Evolutionary conservation across 768 basidiomycete species (phyloP).

Genomic region (Russula vinacea): DNA sequence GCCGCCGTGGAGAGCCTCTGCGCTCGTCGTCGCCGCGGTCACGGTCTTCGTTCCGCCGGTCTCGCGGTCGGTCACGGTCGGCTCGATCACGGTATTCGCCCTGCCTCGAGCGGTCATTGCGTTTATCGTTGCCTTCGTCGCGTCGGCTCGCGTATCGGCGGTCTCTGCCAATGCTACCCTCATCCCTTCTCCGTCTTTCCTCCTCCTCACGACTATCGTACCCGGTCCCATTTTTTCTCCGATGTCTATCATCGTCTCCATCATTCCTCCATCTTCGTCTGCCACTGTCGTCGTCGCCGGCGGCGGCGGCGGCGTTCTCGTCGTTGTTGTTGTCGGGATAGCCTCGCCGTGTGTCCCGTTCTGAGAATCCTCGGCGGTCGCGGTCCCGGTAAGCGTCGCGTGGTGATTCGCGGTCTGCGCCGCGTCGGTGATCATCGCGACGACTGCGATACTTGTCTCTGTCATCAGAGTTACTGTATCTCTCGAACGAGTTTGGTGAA

Average conservation of each 20-base stretch:
- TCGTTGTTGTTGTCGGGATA: conserved; percentile 1
- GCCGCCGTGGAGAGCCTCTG: conserved; percentile 40
- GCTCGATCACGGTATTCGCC: conserved; percentile 40
- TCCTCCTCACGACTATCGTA: neutral
- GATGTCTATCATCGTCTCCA: too few species aligned
- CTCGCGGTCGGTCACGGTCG: conserved; percentile 33
- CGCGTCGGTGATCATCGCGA: conserved; percentile 4
- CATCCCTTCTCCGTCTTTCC: conserved; percentile 29
- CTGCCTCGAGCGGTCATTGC: conserved; percentile 43
- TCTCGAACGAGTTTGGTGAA: conserved; percentile 18
- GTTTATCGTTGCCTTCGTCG: conserved; percentile 36
- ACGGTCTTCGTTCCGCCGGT: conserved; percentile 40
- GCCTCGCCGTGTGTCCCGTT: conserved; percentile 8
- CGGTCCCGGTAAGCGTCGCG: conserved; percentile 7
- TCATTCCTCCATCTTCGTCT: conserved; percentile 19
- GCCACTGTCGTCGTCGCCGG: conserved; percentile 12
- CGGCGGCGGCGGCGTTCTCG: neutral
- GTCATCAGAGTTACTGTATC: conserved; percentile 14
- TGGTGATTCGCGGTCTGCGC: conserved; percentile 6
- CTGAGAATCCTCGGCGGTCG: conserved; percentile 4
- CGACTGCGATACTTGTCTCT: conserved; percentile 10
- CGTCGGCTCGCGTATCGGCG: conserved; percentile 27
- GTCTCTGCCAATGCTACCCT: conserved; percentile 29
- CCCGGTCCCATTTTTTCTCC: neutral
- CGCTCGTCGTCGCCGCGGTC: conserved; percentile 35